Evolutionary conservation across 768 basidiomycete species (phyloP), one percentile per base, ranked within the genome.

Genomic region (Exidia glandulosa): DNA sequence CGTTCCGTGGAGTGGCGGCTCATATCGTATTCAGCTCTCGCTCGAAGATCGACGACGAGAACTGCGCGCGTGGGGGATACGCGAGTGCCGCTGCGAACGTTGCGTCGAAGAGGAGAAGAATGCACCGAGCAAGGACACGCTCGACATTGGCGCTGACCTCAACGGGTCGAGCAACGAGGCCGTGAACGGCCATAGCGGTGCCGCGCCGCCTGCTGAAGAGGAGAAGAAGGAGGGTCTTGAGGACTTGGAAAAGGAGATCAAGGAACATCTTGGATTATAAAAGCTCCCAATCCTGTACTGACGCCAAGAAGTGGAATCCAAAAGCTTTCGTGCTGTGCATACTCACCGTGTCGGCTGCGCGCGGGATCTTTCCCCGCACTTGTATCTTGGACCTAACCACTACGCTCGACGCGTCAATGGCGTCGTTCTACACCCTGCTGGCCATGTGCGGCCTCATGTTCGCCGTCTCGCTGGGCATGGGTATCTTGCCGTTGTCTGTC

Each of bases 41-140:
- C 61, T 74, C 19, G 72, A 72, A 27, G 73, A 71, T 56, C 80
- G 88, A 16, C 76, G 81, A 56, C 70, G 72, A 37, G 77, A 79
- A 63, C 67, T 91, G 47, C 70, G 79, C 61, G 84, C 80, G 33
- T 91, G 89, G 89, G 88, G 87, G 2, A 90, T 90, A 64, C 88
- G 78, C 2, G 66, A 74, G 57, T 94, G 93, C 66, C 64, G 61
- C 12, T 94, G 93, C 68, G 73, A 72, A 61, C 76, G 86, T 30
- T 95, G 93, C 69, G 64, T 78, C 12, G 72, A 76, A 55, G 91
- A 94, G 69, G 77, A 74, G 23, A 60, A 56, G 52, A 61, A 54
- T 2, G 10, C 47, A 14, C 3, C 57, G 31, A 27, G 32, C 63
- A 68, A 65, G 57, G 75, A 70, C 30, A 61, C 59, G 3, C 65